Evolutionary conservation across 2,329 filamentous ascomycete genomes (phyloP), one percentile per base, ranked within the genome.

Genomic region (Penicillium sp.): DNA sequence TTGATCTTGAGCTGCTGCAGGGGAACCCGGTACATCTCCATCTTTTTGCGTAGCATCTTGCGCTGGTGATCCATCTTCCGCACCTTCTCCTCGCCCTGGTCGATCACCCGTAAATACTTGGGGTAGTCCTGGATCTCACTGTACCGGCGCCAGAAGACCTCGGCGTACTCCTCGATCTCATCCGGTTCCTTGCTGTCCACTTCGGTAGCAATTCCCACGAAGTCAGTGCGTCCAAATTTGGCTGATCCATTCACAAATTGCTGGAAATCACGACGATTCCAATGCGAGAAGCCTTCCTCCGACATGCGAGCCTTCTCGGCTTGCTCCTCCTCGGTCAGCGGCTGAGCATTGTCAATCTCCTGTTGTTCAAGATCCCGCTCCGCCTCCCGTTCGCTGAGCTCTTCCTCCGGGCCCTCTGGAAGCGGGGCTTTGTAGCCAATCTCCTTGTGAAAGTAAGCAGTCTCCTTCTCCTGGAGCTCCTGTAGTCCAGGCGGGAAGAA

Each of bases 1-100:
- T 95, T 97, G 73, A 98, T 89, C 75, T 95, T 95, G 59, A 98
- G 81, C 68, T 98, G 93, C 66, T 98, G 93, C 11, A 98, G 77
- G 16, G 93, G 94, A 34, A 97, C 91, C n/a, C 93, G 86, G 64
- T 95, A 97, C 74, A 93, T 87, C 56, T 84, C 79, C 78, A 98
- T 86, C 79, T 98, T 98, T 78, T 90, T 94, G 49, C 84, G 82
- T 39, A 98, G 78, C 73, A 97, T 84, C 68, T 94, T 91, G 48
- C 88, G 85, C 66, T 97, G 91, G 62, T 94, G 86, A 52, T 93
- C 87, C 43, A 91, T 87, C 67, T 91, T 91, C 39, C 86, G 83
- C 41, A 87, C 81, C 48, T 89, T 87, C 61, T 94, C 87, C 64
- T 98, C 93, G 31, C 93, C 93, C 47, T 91, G 84, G 57, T 96